phyloP scores from a whole-genome alignment of 352 stramenopile genomes.

The Pythium brachiatum region DNA sequence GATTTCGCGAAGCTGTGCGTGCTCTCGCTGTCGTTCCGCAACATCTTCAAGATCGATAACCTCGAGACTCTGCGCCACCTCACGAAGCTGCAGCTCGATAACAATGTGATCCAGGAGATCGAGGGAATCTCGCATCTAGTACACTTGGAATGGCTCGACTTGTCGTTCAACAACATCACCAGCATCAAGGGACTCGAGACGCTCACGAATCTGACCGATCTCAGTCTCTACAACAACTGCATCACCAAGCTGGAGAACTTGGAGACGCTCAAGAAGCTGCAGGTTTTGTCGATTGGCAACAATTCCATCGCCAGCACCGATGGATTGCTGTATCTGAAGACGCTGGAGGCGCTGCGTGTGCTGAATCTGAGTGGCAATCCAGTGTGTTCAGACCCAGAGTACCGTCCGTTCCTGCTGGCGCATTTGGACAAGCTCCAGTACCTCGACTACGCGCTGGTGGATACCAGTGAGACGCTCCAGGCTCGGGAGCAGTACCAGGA shows the following conservation, averaged over 20 bases:
- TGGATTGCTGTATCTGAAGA: conserved; percentile 72
- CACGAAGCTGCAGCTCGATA: conserved; percentile 92
- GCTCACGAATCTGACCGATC: conserved; percentile 87
- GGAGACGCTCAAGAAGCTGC: conserved; percentile 83
- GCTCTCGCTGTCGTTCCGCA: conserved; percentile 91
- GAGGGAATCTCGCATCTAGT: conserved; percentile 81
- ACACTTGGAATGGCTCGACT: conserved; percentile 91
- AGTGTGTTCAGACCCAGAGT: conserved; percentile 90
- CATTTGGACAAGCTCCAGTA: conserved; percentile 93
- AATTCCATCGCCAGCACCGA: conserved; percentile 85
- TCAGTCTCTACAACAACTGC: conserved; percentile 93
- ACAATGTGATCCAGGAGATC: conserved; percentile 94
- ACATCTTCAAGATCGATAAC: conserved; percentile 94
- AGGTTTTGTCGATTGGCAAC: conserved; percentile 92
- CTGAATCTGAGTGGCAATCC: conserved; percentile 93
- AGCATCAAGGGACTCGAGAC: conserved; percentile 90
- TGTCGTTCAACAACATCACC: conserved; percentile 95
- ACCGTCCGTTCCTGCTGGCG: conserved; percentile 88
- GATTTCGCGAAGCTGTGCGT: conserved; percentile 75
- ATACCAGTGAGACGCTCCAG: conserved; percentile 69
- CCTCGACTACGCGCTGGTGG: conserved; percentile 91
- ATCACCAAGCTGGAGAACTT: conserved; percentile 92
- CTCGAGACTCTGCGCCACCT: conserved; percentile 88
- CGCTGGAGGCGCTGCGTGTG: conserved; percentile 85
- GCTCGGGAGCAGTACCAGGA: conserved; percentile 91